Evolutionary conservation across 441 rosid species (phyloP), one percentile per base, ranked within the genome.

Genomic region (Gossypium gossypioides): DNA sequence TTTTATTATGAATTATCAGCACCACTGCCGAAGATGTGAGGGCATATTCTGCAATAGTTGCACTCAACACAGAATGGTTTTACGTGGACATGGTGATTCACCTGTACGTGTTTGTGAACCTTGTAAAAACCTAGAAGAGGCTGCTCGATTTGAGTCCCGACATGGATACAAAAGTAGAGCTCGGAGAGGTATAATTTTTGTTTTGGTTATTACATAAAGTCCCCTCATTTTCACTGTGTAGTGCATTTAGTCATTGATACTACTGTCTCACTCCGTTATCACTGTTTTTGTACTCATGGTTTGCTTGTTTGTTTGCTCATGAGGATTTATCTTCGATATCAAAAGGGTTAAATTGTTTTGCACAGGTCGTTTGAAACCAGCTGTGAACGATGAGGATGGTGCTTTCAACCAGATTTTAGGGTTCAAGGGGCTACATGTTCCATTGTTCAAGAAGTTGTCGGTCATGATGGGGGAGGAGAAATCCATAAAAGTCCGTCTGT

Each of bases 61-160:
- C 71, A 87, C 95, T 4, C 90, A 82, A 78, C 90, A 87, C 54
- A 78, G 91, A 77, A 92, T 95, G 96, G 68, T 76, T 3, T 79
- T 95, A 62, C 91, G 98, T 10, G 96, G 99, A 16, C 96, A 91
- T 80, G 97, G 99, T 34, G 97, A 95, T 81, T 78, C 90, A 0
- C 88, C 96, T 32, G 98, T 95, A 46, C 93, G 98, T 27, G 86
- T 88, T 70, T 95, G 99, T 77, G 99, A 92, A 27, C 93, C 99
- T 0, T 95, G 97, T 85, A 92, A 89, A 81, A 85, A 81, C 68
- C 81, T 91, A 21, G 96, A 92, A 81, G 98, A 92, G 87, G 97
- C 95, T 12, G 97, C 96, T 0, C 89, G 97, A 9, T 91, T 91
- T 75, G 98, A 92, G 88, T 59, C 83, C 78, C 90, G 95, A 4